These are phyloP conservation scores for Collybia mongolica DNA, from an alignment of 768 basidiomycete genomes.

Conservation along the genomic window DNA sequence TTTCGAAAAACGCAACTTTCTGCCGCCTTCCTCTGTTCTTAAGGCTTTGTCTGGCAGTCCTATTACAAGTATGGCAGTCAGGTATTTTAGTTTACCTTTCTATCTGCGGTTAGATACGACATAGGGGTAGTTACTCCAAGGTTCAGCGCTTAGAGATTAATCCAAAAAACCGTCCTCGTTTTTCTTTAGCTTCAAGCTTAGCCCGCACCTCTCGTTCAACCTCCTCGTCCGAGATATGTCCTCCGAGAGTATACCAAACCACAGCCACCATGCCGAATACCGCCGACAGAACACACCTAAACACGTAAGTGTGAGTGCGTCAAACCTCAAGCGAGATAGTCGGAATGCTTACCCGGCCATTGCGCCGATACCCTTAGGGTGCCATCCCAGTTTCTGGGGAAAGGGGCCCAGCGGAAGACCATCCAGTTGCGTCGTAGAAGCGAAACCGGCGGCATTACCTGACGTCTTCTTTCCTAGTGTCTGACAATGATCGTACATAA, in stretches of 20 bases:
- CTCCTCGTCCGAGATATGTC: constrained; percentile 73
- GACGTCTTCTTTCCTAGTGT: constrained; percentile 53
- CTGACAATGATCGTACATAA: constrained; percentile 71
- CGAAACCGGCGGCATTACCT: constrained; percentile 89
- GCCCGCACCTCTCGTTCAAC: constrained; percentile 67
- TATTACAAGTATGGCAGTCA: too few relatives aligned
- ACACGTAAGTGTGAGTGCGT: constrained; percentile 21
- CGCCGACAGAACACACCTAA: constrained; percentile 79
- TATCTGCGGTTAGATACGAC: too few relatives aligned
- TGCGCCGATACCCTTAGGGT: constrained; percentile 68
- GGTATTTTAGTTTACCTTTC: too few relatives aligned
- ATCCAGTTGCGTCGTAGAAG: constrained; percentile 63
- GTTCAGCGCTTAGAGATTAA: neutral
- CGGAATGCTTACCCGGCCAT: constrained; percentile 59
- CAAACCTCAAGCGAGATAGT: neutral
- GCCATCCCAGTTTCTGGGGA: constrained; percentile 73
- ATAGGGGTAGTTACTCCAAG: too few relatives aligned
- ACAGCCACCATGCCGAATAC: constrained; percentile 80
- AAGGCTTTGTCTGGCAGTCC: too few relatives aligned
- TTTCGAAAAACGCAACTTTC: too few relatives aligned
- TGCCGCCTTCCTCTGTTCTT: too few relatives aligned
- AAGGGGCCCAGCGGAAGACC: constrained; percentile 71
- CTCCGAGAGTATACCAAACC: constrained; percentile 85
- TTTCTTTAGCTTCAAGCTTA: constrained; percentile 54
- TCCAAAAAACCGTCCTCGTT: constrained; percentile 3